A percentile compares a stretch with the other conserved stretches of the same genome.
Conservation (phyloP, 129 eudicot genomes). For the Sambucus nigra region DNA sequence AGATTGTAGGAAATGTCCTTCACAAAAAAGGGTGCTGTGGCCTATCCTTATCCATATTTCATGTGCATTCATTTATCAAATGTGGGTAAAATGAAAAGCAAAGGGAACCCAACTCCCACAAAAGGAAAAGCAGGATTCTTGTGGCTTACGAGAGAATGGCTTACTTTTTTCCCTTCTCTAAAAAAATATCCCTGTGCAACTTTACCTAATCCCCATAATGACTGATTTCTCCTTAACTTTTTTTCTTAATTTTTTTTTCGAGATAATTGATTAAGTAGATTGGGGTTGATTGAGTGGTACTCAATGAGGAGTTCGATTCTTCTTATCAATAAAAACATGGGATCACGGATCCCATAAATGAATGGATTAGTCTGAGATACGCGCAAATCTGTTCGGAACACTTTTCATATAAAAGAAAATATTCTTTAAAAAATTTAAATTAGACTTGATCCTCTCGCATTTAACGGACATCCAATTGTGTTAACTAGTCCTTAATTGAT, state of each 20-base stretch:
- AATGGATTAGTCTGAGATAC: background rate
- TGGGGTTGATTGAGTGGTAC: background rate
- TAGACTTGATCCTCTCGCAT: too few species aligned
- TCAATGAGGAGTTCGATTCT: too few species aligned
- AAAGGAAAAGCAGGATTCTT: conserved; percentile 38
- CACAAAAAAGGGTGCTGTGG: background rate
- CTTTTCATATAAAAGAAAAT: too few species aligned
- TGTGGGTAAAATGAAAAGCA: conserved; percentile 33
- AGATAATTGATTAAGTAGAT: background rate
- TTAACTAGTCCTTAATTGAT: too few species aligned
- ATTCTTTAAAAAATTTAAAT: too few species aligned
- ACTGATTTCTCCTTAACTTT: background rate
- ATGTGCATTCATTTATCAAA: conserved; percentile 25
- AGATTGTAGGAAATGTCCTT: conserved; percentile 3
- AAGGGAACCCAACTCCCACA: conserved; percentile 15
- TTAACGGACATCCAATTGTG: too few species aligned
- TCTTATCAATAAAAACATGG: too few species aligned
- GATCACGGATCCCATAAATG: too few species aligned
- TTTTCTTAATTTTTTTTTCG: background rate
- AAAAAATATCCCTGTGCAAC: background rate
- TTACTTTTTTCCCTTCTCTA: conserved; percentile 19
- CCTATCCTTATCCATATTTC: background rate
- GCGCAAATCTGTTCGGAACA: too few species aligned
- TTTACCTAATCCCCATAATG: background rate
- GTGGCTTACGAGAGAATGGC: conserved; percentile 45